Evolutionary conservation across 768 basidiomycete genomes (phyloP).

Genomic region (Auriscalpium vulgare): DNA sequence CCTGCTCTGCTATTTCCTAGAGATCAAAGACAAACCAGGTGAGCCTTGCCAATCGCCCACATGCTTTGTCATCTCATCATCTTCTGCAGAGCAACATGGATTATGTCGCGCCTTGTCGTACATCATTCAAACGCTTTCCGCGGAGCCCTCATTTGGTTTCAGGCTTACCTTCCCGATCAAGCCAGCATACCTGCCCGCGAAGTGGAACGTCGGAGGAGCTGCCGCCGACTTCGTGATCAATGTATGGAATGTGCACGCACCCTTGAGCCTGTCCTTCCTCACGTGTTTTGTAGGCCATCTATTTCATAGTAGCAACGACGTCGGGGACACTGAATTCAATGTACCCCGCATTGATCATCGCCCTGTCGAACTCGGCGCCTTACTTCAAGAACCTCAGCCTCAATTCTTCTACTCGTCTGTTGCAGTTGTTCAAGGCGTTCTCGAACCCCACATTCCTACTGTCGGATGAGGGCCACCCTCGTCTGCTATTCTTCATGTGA

Average conservation of each 20-base stretch:
- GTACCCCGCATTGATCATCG: conserved; percentile 89
- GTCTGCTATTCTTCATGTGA: conserved; percentile 87
- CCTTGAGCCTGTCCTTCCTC: background rate
- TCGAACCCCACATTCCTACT: conserved; percentile 84
- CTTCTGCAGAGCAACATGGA: conserved; percentile 72
- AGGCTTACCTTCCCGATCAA: conserved; percentile 59
- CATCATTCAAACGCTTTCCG: conserved; percentile 85
- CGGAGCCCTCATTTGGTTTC: conserved; percentile 71
- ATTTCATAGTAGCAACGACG: conserved; percentile 84
- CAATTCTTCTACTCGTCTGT: conserved; percentile 71
- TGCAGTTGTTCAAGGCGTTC: conserved; percentile 89
- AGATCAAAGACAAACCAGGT: conserved; percentile 94
- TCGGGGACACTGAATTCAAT: conserved; percentile 73
- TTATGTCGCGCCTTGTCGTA: conserved; percentile 85
- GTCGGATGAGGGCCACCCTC: conserved; percentile 91
- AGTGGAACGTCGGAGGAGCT: conserved; percentile 67
- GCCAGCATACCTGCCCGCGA: conserved; percentile 54
- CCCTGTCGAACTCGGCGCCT: conserved; percentile 82
- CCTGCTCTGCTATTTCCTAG: conserved; percentile 73
- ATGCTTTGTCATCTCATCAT: background rate
- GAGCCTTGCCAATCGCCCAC: conserved; percentile 19
- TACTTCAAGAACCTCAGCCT: conserved; percentile 77
- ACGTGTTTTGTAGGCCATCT: conserved; percentile 55
- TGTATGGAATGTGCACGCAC: conserved; percentile 33
- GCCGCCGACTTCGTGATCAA: conserved; percentile 85